These are phyloP conservation scores for Astraeus odoratus DNA, from an alignment of 768 basidiomycete species.

Conservation along the genomic window DNA sequence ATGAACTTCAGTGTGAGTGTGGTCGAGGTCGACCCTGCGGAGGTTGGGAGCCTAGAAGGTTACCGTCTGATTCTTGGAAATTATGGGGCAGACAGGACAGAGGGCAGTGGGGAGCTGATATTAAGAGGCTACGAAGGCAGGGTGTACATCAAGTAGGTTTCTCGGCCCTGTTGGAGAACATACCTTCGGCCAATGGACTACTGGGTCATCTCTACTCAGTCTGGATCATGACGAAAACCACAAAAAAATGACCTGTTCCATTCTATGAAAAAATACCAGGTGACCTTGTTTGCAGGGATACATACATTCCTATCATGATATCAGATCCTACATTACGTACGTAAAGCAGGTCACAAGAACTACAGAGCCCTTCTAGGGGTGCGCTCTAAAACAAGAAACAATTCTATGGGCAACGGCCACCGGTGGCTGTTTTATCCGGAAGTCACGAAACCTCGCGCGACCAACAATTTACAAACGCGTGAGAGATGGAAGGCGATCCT, in stretches of 20 bases:
- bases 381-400: too few relatives aligned
- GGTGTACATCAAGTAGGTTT: slow-evolving; percentile 13
- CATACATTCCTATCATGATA: background rate
- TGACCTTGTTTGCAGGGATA: background rate
- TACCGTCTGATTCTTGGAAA: slow-evolving; percentile 20
- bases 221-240: background rate
- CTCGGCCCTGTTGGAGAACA: background rate
- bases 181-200: background rate
- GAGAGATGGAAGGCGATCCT: background rate
- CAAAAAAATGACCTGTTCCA: background rate
- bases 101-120: slow-evolving; percentile 3
- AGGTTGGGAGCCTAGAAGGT: slow-evolving; percentile 3
- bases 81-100: slow-evolving; percentile 9
- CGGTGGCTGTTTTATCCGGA: background rate
- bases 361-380: too few relatives aligned
- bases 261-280: background rate
- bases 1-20: slow-evolving; percentile 39
- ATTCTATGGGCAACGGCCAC: too few relatives aligned
- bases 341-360: background rate
- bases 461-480: background rate
- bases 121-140: slow-evolving; percentile 26
- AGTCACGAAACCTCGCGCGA: background rate
- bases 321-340: background rate
- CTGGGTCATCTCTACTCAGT: background rate
- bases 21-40: slow-evolving; percentile 11